Evolutionary conservation across 2,329 filamentous ascomycete species (phyloP).

Genomic region (Arthrobotrys iridis): DNA sequence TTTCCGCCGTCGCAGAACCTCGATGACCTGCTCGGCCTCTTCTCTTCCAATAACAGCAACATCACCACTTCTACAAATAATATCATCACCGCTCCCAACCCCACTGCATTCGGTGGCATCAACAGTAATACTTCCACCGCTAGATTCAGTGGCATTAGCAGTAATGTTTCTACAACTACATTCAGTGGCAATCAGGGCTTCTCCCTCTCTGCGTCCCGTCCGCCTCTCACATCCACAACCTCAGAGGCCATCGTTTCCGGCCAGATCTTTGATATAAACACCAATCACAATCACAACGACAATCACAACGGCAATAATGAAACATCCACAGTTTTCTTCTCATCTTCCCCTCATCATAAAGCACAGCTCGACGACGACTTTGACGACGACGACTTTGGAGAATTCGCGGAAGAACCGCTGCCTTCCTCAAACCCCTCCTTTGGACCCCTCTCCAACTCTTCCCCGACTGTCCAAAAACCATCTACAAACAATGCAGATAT

Average conservation of each 20-base stretch:
- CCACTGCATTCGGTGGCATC: too few relatives aligned
- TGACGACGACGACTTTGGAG: conserved; percentile 41
- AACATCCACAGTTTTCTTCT: conserved; percentile 15
- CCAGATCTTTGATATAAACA: neutral
- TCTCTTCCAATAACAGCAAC: neutral
- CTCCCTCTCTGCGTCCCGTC: conserved; percentile 2
- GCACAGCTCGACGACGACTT: neutral
- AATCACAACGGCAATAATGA: too few relatives aligned
- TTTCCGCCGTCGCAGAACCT: conserved; percentile 24
- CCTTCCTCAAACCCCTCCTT: conserved; percentile 15
- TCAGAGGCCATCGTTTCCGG: conserved; percentile 25
- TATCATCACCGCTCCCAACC: too few relatives aligned
- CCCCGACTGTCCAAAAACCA: conserved; percentile 9
- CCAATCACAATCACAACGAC: too few relatives aligned
- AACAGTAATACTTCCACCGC: too few relatives aligned
- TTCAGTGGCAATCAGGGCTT: too few relatives aligned
- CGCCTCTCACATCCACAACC: neutral
- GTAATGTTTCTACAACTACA: neutral
- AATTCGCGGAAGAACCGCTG: conserved; percentile 39
- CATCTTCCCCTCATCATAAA: conserved; percentile 2
- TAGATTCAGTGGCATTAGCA: neutral
- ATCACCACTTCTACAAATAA: neutral
- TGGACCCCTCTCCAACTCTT: conserved; percentile 22
- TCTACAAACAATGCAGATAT: neutral
- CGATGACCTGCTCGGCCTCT: conserved; percentile 29